Percentiles rank a stretch among this genome's conserved stretches.
Conservation (phyloP, 2,329 filamentous ascomycete genomes). For the Xylaria sp. region DNA sequence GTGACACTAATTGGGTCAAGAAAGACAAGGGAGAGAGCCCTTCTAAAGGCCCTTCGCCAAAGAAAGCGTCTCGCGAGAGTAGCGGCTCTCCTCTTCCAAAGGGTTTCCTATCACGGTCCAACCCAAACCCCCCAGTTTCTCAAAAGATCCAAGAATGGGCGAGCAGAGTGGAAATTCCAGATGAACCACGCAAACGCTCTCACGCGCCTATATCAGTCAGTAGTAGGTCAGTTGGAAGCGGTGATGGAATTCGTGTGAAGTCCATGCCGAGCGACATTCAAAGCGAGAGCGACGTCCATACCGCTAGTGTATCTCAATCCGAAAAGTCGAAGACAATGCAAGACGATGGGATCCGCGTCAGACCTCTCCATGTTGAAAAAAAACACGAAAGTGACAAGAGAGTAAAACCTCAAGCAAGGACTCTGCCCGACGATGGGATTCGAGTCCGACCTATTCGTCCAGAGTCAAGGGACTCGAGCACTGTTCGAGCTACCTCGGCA, state of each 20-base stretch:
- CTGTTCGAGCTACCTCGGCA: constrained; percentile 38
- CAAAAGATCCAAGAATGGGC: constrained; percentile 70
- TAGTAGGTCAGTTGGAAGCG: constrained; percentile 44
- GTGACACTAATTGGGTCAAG: constrained; percentile 88
- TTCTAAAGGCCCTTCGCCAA: constrained; percentile 49
- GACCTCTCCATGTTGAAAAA: constrained; percentile 31
- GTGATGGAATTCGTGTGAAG: constrained; percentile 50
- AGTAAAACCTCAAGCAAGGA: constrained; percentile 32
- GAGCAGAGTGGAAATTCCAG: constrained; percentile 57
- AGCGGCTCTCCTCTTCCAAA: constrained; percentile 58
- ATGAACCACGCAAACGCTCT: constrained; percentile 47
- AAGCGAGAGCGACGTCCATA: constrained; percentile 32
- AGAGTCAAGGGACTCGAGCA: constrained; percentile 37
- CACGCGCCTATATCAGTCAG: constrained; percentile 46
- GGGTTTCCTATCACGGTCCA: constrained; percentile 60
- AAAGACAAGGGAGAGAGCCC: constrained; percentile 58
- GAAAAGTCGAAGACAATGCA: constrained; percentile 32
- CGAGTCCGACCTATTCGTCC: constrained; percentile 38
- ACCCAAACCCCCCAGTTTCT: constrained; percentile 60
- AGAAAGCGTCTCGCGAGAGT: constrained; percentile 41
- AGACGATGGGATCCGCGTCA: constrained; percentile 42
- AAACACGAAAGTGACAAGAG: constrained; percentile 31
- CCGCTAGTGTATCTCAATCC: constrained; percentile 29
- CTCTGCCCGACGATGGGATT: constrained; percentile 45
- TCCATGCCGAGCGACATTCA: constrained; percentile 30